Evolutionary conservation across 768 basidiomycete species (phyloP), one percentile per base, ranked within the genome.

Genomic region (Phylloporus arenicola): DNA sequence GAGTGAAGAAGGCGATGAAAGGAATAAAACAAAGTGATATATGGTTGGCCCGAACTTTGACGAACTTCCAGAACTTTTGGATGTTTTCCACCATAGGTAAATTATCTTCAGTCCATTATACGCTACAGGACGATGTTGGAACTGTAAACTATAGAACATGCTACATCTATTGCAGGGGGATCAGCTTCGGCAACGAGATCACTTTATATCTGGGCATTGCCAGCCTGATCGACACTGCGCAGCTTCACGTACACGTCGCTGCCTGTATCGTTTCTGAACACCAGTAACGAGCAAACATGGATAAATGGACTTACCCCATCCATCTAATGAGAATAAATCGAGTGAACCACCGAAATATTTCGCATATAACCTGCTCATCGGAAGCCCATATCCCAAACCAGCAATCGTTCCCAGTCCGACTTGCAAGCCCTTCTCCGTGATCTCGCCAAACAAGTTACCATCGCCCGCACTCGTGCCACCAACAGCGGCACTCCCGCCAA

Each of bases 371-470:
- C 75, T 76, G 65, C 85, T 87, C 87, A 89, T 88, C 11, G 86
- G 87, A 47, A 89, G 69, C 1, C 92, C 92, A 56, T 92, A 94
- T 2, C 92, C 92, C 27, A 94, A 68, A 0, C 92, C 92, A 7
- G 92, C 91, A 50, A 94, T 87, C 3, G 89, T 90, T n/a, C 92
- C 92, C 61, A 92, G 71, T 13, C 88, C 88, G 9, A 81, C 82
- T 62, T 89, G 85, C 35, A 92, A 58, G 7, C 87, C 86, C 59
- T 85, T 84, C 0, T 80, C 79, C 3, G 87, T 82, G 20, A 92
- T 88, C 63, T 89, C 89, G 19, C 79, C 77, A 59, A 92, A 91
- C 31, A 92, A 63, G 57, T 79, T 78, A 2, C 70, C 74, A 42
- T 75, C 75, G 10, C 75, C 74, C 37, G 67, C 64, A 10, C 63